Evolutionary conservation across 257 asterid species (phyloP).

Genomic region (Solanum piurae): DNA sequence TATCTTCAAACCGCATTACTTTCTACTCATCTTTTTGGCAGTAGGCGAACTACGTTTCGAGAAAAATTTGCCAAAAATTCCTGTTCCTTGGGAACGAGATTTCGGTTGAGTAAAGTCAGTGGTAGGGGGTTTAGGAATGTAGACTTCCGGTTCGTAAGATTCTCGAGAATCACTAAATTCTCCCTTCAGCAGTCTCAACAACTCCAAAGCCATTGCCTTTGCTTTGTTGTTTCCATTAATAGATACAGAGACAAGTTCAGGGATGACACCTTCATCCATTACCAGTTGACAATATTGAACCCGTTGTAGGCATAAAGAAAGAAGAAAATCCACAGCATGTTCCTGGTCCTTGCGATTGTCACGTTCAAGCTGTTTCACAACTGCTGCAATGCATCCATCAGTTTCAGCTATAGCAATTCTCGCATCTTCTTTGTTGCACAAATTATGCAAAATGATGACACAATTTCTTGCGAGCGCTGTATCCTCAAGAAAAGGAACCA

Average conservation of each 20-base stretch:
- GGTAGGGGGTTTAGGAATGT: background rate
- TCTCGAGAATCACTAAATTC: slow-evolving; percentile 21
- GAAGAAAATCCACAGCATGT: slow-evolving; percentile 54
- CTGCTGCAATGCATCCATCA: slow-evolving; percentile 53
- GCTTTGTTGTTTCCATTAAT: slow-evolving; percentile 50
- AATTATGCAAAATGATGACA: slow-evolving; percentile 38
- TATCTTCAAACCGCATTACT: background rate
- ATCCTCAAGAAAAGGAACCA: slow-evolving; percentile 40
- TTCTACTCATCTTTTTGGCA: slow-evolving; percentile 20
- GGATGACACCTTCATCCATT: slow-evolving; percentile 63
- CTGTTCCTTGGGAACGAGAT: slow-evolving; percentile 16
- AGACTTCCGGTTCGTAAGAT: slow-evolving; percentile 9
- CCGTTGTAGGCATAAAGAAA: slow-evolving; percentile 52
- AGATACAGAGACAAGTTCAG: slow-evolving; percentile 41
- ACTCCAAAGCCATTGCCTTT: slow-evolving; percentile 55
- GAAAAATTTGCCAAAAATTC: slow-evolving; percentile 40
- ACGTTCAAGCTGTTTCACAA: slow-evolving; percentile 45
- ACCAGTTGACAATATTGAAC: slow-evolving; percentile 35
- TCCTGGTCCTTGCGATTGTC: slow-evolving; percentile 57
- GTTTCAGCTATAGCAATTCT: slow-evolving; percentile 39
- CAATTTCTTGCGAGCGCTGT: slow-evolving; percentile 23
- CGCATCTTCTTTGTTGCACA: slow-evolving; percentile 28
- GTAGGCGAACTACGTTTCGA: slow-evolving; percentile 11
- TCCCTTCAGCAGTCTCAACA: slow-evolving; percentile 47
- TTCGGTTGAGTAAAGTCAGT: slow-evolving; percentile 9